These are phyloP conservation scores for Dioscorea cayenensis DNA, from an alignment of 116 monocot genomes.

Conservation along the genomic window DNA sequence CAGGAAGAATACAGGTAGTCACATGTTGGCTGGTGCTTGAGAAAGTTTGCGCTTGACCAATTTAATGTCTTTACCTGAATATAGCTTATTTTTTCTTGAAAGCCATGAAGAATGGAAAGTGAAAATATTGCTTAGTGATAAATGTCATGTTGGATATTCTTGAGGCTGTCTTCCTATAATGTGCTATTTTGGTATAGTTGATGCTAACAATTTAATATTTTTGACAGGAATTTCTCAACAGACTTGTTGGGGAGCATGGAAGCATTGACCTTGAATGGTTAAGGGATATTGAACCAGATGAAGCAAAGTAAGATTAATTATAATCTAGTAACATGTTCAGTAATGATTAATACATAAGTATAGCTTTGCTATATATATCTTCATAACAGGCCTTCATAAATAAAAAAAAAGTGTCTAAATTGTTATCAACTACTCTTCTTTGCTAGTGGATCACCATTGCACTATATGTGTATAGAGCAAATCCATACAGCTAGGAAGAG, in stretches of 20 bases:
- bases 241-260: slow-evolving; percentile 79
- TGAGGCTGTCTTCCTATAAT: neutral
- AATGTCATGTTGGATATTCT: neutral
- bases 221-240: slow-evolving; percentile 70
- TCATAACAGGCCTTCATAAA: too few species aligned
- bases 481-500: too few species aligned
- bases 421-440: too few species aligned
- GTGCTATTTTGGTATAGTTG: neutral
- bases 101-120: neutral
- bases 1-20: slow-evolving; percentile 76
- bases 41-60: neutral
- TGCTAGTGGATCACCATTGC: too few species aligned
- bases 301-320: slow-evolving; percentile 64
- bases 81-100: too few species aligned
- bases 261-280: slow-evolving; percentile 97
- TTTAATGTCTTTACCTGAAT: neutral
- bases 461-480: too few species aligned
- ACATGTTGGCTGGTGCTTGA: neutral
- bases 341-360: neutral
- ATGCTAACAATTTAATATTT: neutral
- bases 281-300: slow-evolving; percentile 74
- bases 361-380: too few species aligned
- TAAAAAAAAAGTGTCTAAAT: too few species aligned
- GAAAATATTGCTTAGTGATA: neutral
- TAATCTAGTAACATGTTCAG: neutral